Evolutionary conservation across 1,139 yeast genomes (phyloP), one percentile per base, ranked within the genome.

Genomic region (Blastobotrys petasosporus): DNA sequence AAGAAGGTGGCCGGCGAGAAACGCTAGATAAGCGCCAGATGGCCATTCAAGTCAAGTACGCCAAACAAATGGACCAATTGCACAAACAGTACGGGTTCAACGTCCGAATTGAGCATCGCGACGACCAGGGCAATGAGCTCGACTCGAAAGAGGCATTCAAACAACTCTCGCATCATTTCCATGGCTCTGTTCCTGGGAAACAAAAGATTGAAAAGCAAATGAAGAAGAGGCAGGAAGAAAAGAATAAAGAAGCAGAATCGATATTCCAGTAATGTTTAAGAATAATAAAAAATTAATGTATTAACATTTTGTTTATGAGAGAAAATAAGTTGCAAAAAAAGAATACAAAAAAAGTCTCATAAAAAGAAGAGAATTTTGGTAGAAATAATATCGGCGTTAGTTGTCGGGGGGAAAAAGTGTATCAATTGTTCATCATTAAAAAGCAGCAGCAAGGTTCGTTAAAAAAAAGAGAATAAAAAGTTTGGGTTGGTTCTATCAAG

Each of bases 121-220:
- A 90, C 62, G 85, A 81, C 36, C 61, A 69, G 4, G 97, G 97
- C 1, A 72, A 79, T 41, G 72, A 71, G 17, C 65, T 92, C 44
- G 69, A 73, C 39, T 73, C 81, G 2, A 87, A 85, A 61, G 85
- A 84, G 52, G 97, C 97, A 0, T 90, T 80, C 68, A 90, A 87
- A 65, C 79, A 80, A 51, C 62, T 88, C 46, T 86, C 96, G 1
- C 95, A 85, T 54, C 82, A 82, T 54, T 90, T 87, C 66, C 97
- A 92, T 62, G 97, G 96, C 1, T 74, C 73, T 39, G 68, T 70
- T 34, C 64, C 76, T 38, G 73, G 76, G 33, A 69, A 71, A 47
- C 65, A 62, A 41, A 73, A 73, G 56, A 61, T 61, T 39, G 75
- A 63, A 54, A 69, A 63, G 60, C 65, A 60, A 53, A 54, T 57